Conservation (phyloP, 352 stramenopile species). For the Phytophthora aleatoria region DNA sequence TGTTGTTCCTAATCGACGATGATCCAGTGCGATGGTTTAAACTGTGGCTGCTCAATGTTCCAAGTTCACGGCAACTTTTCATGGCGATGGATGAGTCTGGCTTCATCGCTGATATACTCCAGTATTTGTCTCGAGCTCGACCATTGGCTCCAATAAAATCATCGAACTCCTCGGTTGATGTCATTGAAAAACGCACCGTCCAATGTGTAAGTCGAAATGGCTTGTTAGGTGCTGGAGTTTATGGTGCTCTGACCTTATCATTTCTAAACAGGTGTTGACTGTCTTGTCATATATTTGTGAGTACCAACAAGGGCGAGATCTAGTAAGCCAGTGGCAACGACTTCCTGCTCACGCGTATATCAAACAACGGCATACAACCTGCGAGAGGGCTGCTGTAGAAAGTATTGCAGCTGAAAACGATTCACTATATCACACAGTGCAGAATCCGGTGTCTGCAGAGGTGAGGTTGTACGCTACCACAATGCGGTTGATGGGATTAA, state of each 20-base stretch:
- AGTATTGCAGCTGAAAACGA: constrained; percentile 36
- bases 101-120: constrained; percentile 44
- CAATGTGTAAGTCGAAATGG: constrained; percentile 34
- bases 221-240: neutral
- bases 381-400: constrained; percentile 23
- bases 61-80: constrained; percentile 44
- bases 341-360: constrained; percentile 33
- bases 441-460: constrained; percentile 7
- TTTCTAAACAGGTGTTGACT: constrained; percentile 26
- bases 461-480: constrained; percentile 5
- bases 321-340: constrained; percentile 35
- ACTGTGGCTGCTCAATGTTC: constrained; percentile 51
- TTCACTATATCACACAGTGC: constrained; percentile 31
- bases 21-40: constrained; percentile 46
- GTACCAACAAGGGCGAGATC: constrained; percentile 30
- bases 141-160: constrained; percentile 29
- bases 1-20: constrained; percentile 42
- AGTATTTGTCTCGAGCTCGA: constrained; percentile 44
- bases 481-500: neutral
- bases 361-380: constrained; percentile 22
- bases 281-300: constrained; percentile 41
- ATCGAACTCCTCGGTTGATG: constrained; percentile 1
- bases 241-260: neutral
- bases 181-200: constrained; percentile 24
- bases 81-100: constrained; percentile 36